Base-by-base conservation (phyloP, 2,329 filamentous ascomycete species). In the Epichloe aotearoae region DNA sequence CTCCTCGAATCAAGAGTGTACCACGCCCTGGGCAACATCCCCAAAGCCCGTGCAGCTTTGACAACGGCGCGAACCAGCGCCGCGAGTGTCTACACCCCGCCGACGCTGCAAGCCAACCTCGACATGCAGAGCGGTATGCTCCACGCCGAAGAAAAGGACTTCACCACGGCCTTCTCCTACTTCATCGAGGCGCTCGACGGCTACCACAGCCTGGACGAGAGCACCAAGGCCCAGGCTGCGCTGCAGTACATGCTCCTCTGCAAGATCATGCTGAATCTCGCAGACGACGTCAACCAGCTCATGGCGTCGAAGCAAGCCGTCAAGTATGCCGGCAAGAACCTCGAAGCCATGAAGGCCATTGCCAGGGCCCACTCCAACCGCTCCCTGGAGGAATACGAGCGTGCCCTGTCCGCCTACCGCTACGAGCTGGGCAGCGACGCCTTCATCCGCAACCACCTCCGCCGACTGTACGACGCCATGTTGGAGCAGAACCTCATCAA, bases 51-150 rank as follows among this genome's bases (percentile, higher is more conserved):
- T 62, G 93, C 94, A 45, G 93, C 93, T 50, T 77, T 98, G 56
- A 98, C 93, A 20, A 91, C 88, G 55, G 91, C 93, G 52, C 84
- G 93, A 62, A 98, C 93, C 45, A 94, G 87, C 60, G 93, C 94
- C 50, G 93, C 94, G 47, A 95, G 89, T 30, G 93, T 98, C 56
- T 98, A 98, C 75, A 96, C 90, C 23, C 93, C 93, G 48, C 93
- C 94, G 3, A 76, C 95, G 58, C 79, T 98, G 52, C 94, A 98
- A 73, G 93, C 93, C 44, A 89, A 93, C 61, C 80, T 98, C 58
- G 93, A 98, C 66, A 97, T 98, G 93, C 93, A 98, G 75, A 95
- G 88, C 57, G 94, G 93, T 58, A 97, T 97, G 85, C 81, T 98
- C 53, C 94, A 98, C 68, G 93, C 93, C 23, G 94, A 98, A 71